Conservation (phyloP, 2,329 filamentous ascomycete species). For the Exophiala dermatitidis region DNA sequence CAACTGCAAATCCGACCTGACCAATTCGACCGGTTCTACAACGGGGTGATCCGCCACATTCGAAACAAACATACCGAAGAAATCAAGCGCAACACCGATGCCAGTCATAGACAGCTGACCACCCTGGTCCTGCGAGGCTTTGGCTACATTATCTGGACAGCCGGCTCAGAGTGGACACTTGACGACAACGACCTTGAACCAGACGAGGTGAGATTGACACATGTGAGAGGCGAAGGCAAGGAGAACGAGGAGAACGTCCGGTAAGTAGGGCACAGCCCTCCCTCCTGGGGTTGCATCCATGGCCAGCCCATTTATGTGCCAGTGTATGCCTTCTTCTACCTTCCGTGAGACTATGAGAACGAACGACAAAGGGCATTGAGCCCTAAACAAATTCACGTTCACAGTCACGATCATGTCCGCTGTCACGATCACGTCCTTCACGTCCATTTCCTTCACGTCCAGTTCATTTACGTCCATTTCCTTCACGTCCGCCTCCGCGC, state of each 20-base stretch:
- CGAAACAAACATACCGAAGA: slow-evolving; percentile 15
- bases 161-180: slow-evolving; percentile 15
- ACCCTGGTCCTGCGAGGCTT: slow-evolving; percentile 11
- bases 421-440: no score
- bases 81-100: slow-evolving; percentile 9
- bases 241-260: slow-evolving; percentile 6
- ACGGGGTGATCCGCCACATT: slow-evolving; percentile 11
- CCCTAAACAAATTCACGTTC: no score
- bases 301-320: no score
- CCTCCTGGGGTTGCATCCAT: no score
- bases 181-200: slow-evolving; percentile 9
- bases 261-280: background rate
- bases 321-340: no score
- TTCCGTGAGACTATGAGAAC: background rate
- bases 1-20: slow-evolving; percentile 20
- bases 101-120: slow-evolving; percentile 8
- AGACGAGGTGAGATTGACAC: slow-evolving; percentile 15
- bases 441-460: no score
- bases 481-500: no score
- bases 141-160: slow-evolving; percentile 17
- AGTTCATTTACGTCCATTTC: no score
- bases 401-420: no score
- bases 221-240: slow-evolving; percentile 4
- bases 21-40: slow-evolving; percentile 14
- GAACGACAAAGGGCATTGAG: background rate